Evolutionary conservation across 2,329 filamentous ascomycete genomes (phyloP), one percentile per base, ranked within the genome.

Genomic region (Coniochaeta sp.): DNA sequence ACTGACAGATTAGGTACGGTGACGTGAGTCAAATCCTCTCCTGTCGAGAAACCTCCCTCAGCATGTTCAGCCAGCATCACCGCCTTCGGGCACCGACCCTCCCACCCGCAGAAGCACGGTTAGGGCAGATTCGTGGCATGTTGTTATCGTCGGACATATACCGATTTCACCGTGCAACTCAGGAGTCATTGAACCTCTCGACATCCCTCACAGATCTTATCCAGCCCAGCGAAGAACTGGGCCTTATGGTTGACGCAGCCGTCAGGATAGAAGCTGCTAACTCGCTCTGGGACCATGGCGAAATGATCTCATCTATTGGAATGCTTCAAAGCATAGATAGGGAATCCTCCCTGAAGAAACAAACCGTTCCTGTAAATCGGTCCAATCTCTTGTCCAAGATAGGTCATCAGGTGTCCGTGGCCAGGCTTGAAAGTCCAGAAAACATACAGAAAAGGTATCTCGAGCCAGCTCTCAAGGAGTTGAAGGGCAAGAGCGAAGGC

Each of bases 211-310:
- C 86, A 14, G 86, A 90, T 60, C 80, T 98, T 28, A 84, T 92
- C n/a, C 71, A 79, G 6, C 78, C 86, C 3, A 95, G 90, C 69
- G 81, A 82, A 62, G 78, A 83, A 0, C 73, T 91, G n/a, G 90
- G 89, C 0, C 75, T 98, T 1, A 83, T 87, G 61, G 85, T 97
- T 52, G 89, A 92, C 68, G 89, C 87, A 14, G 87, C 87, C 14
- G 85, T 92, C 43, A 86, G 88, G 64, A 84, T 93, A 59, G 95
- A 98, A 72, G 85, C 90, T 8, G 93, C 96, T 12, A 91, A 89
- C 68, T 91, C 96, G 7, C 78, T 99, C 1, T 99, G 95, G 93
- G 91, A 96, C 63, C 89, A 96, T 70, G 92, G 92, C 14, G 93
- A 99, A 72, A 90, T 91, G 78, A 85, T 88, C 22, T 86, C 90